phyloP scores from a whole-genome alignment of 192 early-diverging fungal genomes.

The Dimargaris verticillata region DNA sequence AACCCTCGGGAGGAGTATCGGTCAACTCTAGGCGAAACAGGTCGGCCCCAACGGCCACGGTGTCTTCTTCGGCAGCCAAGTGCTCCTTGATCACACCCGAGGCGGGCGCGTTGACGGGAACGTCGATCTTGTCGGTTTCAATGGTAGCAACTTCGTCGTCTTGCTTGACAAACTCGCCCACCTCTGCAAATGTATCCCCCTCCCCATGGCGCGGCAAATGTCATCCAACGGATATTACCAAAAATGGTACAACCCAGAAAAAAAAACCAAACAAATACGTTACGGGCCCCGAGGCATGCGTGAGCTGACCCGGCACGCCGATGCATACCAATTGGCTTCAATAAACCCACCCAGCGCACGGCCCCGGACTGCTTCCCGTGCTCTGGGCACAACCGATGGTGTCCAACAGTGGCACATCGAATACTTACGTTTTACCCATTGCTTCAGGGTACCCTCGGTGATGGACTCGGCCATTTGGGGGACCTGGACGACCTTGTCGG shows the following conservation, averaged over 20 bases:
- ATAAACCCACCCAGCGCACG: too few species aligned
- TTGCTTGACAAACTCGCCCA: constrained; percentile 84
- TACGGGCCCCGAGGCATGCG: too few species aligned
- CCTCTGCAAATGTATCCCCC: constrained; percentile 21
- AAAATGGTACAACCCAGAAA: too few species aligned
- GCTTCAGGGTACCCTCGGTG: constrained; percentile 89
- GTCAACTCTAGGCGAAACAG: constrained; percentile 77
- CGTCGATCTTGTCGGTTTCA: constrained; percentile 98
- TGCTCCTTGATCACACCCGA: constrained; percentile 73
- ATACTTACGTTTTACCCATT: constrained; percentile 87
- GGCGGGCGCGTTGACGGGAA: constrained; percentile 92
- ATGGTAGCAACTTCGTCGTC: constrained; percentile 96
- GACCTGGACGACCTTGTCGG: constrained; percentile 77
- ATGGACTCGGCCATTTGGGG: constrained; percentile 98
- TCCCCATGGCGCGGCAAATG: too few species aligned
- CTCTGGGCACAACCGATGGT: too few species aligned
- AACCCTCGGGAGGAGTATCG: constrained; percentile 24
- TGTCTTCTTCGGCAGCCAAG: constrained; percentile 74
- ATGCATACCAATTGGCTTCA: too few species aligned
- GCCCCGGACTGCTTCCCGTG: too few species aligned
- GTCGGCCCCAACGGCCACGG: constrained; percentile 77
- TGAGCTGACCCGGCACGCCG: too few species aligned
- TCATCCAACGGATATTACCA: too few species aligned
- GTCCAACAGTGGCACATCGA: background rate
- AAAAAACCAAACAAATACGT: too few species aligned